Evolutionary conservation across 1,284 basidiomycete species (phyloP).

Genomic region (Ganoderma sinense): DNA sequence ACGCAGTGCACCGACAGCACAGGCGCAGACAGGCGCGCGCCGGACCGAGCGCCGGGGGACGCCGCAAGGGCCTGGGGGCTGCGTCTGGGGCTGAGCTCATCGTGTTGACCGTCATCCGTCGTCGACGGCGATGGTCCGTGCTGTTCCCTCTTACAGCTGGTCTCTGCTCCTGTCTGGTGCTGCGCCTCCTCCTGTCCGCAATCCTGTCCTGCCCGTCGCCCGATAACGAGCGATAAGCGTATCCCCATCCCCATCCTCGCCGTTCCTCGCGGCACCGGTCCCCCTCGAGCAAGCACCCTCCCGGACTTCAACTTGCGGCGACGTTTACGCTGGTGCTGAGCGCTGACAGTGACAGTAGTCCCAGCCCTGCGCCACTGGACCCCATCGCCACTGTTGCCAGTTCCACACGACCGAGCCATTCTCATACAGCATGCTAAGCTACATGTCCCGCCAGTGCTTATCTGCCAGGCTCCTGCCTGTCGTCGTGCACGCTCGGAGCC

Average conservation of each 20-base stretch:
- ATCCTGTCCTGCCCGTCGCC: not conserved
- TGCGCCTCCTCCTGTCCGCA: not conserved
- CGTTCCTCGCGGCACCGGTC: too few relatives aligned
- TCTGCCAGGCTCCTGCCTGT: not conserved
- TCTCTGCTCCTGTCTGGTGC: not conserved
- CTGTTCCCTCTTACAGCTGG: not conserved
- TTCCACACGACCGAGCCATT: not conserved
- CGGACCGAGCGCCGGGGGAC: not conserved
- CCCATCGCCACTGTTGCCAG: not conserved
- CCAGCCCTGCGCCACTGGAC: not conserved
- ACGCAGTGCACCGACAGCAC: not conserved
- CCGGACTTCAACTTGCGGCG: not conserved
- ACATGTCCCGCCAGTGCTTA: too few relatives aligned
- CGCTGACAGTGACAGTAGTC: not conserved
- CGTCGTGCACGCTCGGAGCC: not conserved
- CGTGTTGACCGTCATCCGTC: conserved; percentile 1
- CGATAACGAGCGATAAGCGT: not conserved
- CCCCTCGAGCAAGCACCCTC: too few relatives aligned
- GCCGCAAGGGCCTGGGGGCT: not conserved
- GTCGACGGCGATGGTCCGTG: not conserved
- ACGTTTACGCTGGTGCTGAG: too few relatives aligned
- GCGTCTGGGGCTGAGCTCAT: conserved; percentile 1
- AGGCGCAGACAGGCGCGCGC: not conserved
- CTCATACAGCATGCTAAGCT: too few relatives aligned
- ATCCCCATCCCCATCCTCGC: too few relatives aligned